Percentiles rank a stretch among this genome's conserved stretches.
These are phyloP conservation scores for Candida labiduridarum DNA, from an alignment of 1,139 yeast species.

Conservation along the genomic window DNA sequence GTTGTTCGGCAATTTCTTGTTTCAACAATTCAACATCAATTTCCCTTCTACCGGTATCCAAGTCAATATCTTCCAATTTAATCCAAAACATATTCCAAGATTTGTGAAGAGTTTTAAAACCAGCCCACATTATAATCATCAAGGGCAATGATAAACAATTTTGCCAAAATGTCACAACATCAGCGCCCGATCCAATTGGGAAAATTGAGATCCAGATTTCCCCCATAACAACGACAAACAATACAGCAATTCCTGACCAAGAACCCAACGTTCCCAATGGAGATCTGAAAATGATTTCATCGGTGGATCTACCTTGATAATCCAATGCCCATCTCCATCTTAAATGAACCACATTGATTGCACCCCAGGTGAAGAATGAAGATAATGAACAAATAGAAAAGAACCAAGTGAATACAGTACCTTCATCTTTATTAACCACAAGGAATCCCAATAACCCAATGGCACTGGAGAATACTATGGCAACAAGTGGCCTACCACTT, in stretches of 20 bases:
- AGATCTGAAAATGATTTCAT: constrained; percentile 51
- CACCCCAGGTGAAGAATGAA: constrained; percentile 56
- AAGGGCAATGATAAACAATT: constrained; percentile 53
- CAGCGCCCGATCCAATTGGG: constrained; percentile 42
- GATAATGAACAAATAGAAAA: constrained; percentile 67
- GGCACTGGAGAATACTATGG: constrained; percentile 49
- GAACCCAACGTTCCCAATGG: constrained; percentile 55
- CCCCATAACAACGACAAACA: constrained; percentile 45
- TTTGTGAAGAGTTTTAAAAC: constrained; percentile 28
- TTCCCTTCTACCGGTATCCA: constrained; percentile 55
- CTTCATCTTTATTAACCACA: constrained; percentile 51
- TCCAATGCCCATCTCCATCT: constrained; percentile 42
- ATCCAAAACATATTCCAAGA: constrained; percentile 32
- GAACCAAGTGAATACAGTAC: constrained; percentile 61
- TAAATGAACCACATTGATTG: constrained; percentile 41
- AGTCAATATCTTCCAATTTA: constrained; percentile 44
- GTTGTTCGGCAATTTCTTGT: constrained; percentile 49
- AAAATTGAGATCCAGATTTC: constrained; percentile 50
- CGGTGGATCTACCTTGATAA: constrained; percentile 37
- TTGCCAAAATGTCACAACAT: constrained; percentile 41
- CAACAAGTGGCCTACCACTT: constrained; percentile 58
- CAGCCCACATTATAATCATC: constrained; percentile 37
- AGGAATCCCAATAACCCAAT: constrained; percentile 68
- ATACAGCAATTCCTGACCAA: constrained; percentile 41
- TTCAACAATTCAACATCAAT: constrained; percentile 46